A percentile compares a stretch with the other conserved stretches of the same genome.
phyloP scores from a whole-genome alignment of 164 flowering plant species.

The Aristolochia fimbriata region DNA sequence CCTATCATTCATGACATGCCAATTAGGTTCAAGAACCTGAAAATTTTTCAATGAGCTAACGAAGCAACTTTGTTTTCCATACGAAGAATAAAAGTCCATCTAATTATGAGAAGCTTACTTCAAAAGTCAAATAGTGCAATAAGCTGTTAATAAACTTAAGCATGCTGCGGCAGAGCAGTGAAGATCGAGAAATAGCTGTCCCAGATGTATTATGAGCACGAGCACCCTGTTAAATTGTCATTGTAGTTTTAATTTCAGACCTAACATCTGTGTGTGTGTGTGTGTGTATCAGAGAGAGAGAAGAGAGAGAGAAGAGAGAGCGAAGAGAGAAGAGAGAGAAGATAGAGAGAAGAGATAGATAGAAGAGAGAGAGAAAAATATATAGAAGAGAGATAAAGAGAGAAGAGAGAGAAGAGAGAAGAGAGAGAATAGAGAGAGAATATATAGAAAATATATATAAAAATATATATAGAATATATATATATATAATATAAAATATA shows the following conservation, averaged over 20 bases:
- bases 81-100: not conserved
- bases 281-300: no score
- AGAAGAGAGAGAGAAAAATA: no score
- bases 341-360: no score
- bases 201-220: slow-evolving; percentile 68
- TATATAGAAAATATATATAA: no score
- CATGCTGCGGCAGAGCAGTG: slow-evolving; percentile 88
- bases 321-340: no score
- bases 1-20: slow-evolving; percentile 80
- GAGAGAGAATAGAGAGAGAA: no score
- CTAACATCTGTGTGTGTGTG: no score
- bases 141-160: slow-evolving; percentile 92
- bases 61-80: not conserved
- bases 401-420: no score
- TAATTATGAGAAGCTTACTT: slow-evolving; percentile 33
- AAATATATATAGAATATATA: no score
- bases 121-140: slow-evolving; percentile 89
- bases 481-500: no score
- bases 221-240: slow-evolving; percentile 42
- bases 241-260: not conserved
- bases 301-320: no score
- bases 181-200: slow-evolving; percentile 70
- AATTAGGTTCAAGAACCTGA: slow-evolving; percentile 95
- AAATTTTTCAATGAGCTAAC: slow-evolving; percentile 3
- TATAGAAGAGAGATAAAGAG: no score